A percentile compares a stretch with the other conserved stretches of the same genome.
Evolutionary conservation across 1,284 basidiomycete species (phyloP).

Genomic region (Boletus sp.): DNA sequence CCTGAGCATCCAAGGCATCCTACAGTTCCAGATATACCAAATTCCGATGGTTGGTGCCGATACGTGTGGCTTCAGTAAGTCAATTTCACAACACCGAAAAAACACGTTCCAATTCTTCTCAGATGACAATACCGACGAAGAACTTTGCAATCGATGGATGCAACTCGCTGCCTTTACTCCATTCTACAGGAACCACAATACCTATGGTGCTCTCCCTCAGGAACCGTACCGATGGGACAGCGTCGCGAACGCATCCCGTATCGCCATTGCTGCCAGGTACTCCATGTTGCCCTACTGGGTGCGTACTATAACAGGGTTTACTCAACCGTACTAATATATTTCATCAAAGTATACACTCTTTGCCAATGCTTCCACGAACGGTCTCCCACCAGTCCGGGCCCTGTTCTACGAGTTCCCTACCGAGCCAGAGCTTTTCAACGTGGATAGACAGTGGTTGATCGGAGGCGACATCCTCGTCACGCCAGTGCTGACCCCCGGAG

Average conservation of each 20-base stretch:
- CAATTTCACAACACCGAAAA: background rate
- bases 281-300: slow-evolving; percentile 74
- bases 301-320: slow-evolving; percentile 21
- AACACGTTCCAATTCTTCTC: slow-evolving; percentile 8
- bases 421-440: slow-evolving; percentile 55
- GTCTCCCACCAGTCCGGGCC: slow-evolving; percentile 63
- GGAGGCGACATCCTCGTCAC: slow-evolving; percentile 68
- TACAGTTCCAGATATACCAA: slow-evolving; percentile 76
- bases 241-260: slow-evolving; percentile 67
- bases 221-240: slow-evolving; percentile 76
- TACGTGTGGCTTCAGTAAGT: slow-evolving; percentile 60
- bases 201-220: slow-evolving; percentile 54
- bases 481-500: slow-evolving; percentile 62
- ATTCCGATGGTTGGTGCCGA: slow-evolving; percentile 77
- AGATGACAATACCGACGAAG: slow-evolving; percentile 73
- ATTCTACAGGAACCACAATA: slow-evolving; percentile 71
- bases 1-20: slow-evolving; percentile 57
- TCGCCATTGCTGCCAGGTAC: slow-evolving; percentile 66
- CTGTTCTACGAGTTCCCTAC: slow-evolving; percentile 73
- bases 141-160: slow-evolving; percentile 82
- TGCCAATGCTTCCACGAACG: slow-evolving; percentile 55
- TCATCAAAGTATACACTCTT: slow-evolving; percentile 76
- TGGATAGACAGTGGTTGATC: slow-evolving; percentile 67
- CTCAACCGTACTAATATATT: no score
- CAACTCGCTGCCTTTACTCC: slow-evolving; percentile 72